Base-by-base conservation (phyloP, 139 green algal genomes). In the Parachlorella kessleri region DNA sequence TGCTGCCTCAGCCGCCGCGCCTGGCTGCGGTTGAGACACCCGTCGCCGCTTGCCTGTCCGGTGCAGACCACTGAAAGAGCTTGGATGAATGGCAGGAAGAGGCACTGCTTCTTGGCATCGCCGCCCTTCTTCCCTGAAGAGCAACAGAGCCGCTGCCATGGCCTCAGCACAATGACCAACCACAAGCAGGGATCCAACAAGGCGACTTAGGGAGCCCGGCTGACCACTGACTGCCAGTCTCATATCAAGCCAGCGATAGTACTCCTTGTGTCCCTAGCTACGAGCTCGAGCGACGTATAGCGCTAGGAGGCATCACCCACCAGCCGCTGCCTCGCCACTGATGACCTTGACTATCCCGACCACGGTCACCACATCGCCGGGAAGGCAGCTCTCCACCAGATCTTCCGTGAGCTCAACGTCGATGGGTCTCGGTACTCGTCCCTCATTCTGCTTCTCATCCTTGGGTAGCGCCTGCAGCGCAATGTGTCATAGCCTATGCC, bases 61-160 rank as follows among this genome's bases (percentile, higher is more conserved):
- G 48, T 81, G 81, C 48, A 59, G 54, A 83, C 68, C 0, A 98
- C 76, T 1, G 95, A 98, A 10, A 97, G 42, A 0, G 94, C 95
- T 9, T 98, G 90, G 66, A 98, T n/a, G 79, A 96, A 98, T 32
- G 98, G 88, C 36, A 97, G 76, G 83, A 98, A 97, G 32, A 98
- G 76, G 64, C 79, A 82, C 55, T 93, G 83, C 80, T 88, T 74
- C 33, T 81, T 87, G 18, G 75, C 73, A 6, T 80, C 74, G 48
- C 81, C 78, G 6, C 69, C 81, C 40, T 85, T 89, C 42, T 88
- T 82, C 53, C 88, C 89, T 88, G 78, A 65, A 76, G 1, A 21
- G 55, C 4, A 33, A 9, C 42, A 54, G 68, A 3, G 39, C 21
- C 38, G 33, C 30, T 8, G 48, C 59, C 26, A 65, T n/a, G n/a